Evolutionary conservation across 1,139 yeast species (phyloP).

Genomic region (Meyerozyma sp.): DNA sequence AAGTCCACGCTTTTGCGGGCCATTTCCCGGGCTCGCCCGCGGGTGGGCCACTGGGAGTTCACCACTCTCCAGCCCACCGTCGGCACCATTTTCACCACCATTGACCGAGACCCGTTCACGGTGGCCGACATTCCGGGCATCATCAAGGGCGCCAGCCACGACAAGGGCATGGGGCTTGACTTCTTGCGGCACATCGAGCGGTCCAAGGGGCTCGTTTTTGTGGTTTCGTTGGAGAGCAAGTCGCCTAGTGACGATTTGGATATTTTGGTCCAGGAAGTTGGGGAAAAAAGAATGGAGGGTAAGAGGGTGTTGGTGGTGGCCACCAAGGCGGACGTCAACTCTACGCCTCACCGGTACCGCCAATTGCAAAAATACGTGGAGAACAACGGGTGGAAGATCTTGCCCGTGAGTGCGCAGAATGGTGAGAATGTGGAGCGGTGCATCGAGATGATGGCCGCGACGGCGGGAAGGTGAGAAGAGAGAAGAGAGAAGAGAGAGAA

Average conservation of each 20-base stretch:
- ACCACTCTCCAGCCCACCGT: conserved; percentile 90
- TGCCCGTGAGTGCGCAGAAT: conserved; percentile 80
- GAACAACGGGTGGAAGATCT: conserved; percentile 52
- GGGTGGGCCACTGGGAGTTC: conserved; percentile 96
- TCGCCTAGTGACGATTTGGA: conserved; percentile 64
- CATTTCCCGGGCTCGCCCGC: conserved; percentile 85
- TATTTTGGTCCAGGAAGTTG: conserved; percentile 64
- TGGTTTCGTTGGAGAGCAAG: conserved; percentile 62
- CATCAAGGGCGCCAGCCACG: conserved; percentile 76
- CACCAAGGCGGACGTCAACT: conserved; percentile 80
- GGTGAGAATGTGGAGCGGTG: conserved; percentile 70
- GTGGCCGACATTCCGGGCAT: conserved; percentile 98
- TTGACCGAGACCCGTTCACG: conserved; percentile 71
- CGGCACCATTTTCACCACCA: conserved; percentile 72
- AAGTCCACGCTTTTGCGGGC: conserved; percentile 84
- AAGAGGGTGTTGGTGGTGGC: conserved; percentile 75
- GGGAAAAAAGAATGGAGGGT: conserved; percentile 48
- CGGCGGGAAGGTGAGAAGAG: conserved; percentile 24
- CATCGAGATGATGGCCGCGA: conserved; percentile 64
- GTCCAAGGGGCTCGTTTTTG: conserved; percentile 85
- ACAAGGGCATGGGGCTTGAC: conserved; percentile 91
- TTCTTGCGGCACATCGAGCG: conserved; percentile 89
- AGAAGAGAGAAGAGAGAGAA: not conserved
- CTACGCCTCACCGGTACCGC: conserved; percentile 40
- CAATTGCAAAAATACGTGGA: conserved; percentile 39